These are phyloP conservation scores for Ophiostoma angusticollis DNA, from an alignment of 2,329 filamentous ascomycete genomes.

Conservation along the genomic window DNA sequence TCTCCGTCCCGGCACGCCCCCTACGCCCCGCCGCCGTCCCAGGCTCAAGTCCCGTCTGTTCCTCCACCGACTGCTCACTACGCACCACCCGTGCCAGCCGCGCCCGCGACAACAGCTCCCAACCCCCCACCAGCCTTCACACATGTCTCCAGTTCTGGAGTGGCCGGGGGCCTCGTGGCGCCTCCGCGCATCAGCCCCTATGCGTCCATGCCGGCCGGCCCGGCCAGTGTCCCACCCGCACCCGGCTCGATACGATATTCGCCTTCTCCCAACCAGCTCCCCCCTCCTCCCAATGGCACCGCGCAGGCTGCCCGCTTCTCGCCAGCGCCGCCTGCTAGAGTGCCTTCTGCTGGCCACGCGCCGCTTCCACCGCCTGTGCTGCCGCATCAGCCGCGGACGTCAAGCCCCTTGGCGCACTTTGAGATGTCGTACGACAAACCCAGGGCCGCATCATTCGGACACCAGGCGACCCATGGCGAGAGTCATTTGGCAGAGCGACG, in stretches of 20 bases:
- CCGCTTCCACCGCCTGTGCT: conserved; percentile 32
- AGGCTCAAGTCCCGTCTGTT: conserved; percentile 15
- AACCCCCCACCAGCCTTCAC: background rate
- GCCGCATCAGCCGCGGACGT: conserved; percentile 50
- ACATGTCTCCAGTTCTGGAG: background rate
- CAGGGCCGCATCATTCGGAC: conserved; percentile 15
- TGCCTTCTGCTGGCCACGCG: conserved; percentile 27
- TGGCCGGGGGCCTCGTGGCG: conserved; percentile 30
- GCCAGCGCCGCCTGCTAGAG: conserved; percentile 30
- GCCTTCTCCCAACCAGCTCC: conserved; percentile 34
- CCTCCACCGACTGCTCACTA: conserved; percentile 15
- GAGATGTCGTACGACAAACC: conserved; percentile 34
- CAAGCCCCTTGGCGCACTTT: conserved; percentile 53
- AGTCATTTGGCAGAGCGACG: conserved; percentile 32
- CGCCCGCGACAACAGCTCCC: background rate
- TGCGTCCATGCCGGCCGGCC: conserved; percentile 28
- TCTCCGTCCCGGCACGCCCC: conserved; percentile 14
- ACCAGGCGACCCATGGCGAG: conserved; percentile 25
- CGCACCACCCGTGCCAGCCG: conserved; percentile 8
- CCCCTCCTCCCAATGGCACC: conserved; percentile 24
- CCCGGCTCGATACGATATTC: conserved; percentile 43
- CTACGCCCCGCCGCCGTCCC: conserved; percentile 10
- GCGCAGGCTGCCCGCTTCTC: conserved; percentile 40
- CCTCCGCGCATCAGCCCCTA: conserved; percentile 42
- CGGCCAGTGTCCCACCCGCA: conserved; percentile 16